Base-by-base conservation (phyloP, 2,329 filamentous ascomycete species). In the Botrytis tulipae region DNA sequence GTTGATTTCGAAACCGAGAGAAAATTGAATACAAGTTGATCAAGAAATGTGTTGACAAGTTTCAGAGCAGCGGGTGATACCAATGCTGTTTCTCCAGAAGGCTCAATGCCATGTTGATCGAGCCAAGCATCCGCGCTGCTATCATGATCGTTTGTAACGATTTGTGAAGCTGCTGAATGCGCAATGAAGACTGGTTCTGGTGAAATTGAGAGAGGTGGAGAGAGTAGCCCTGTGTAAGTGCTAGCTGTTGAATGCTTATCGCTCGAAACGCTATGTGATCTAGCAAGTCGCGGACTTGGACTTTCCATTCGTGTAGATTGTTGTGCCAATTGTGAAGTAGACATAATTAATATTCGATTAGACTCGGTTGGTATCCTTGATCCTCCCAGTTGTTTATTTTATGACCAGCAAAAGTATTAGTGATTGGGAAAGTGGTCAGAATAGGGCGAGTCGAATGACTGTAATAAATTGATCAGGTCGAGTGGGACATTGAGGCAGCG, bases 21-120 rank as follows among this genome's bases (percentile, higher is more conserved):
- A 76, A 98, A 92, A 80, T 93, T 95, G 85, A 95, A 97, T 9
- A 99, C 87, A 7, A 98, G 86, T 80, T 98, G 93, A 82, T 99
- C 96, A 75, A 99, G 88, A 80, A 99, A 99, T 79, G 88, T 90
- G 83, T 99, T 99, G 80, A 98, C 88, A 16, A 97, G 87, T 60
- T 87, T 86, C 54, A 98, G 85, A 0, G 96, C 93, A 42, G 88
- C 87, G 3, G 87, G 85, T 1, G 94, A 91, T 73, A 97, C 92
- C 67, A 92, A 82, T 29, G 92, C 92, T 29, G 91, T 89, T 77
- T 93, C 91, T 73, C 87, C 87, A 7, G 88, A 88, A 1, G 89
- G 87, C 76, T 91, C 88, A 72, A 91, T 86, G 69, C 89, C 89
- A 77, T 92, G 87, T 75, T 92, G 88, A 79, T 93, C 89, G 79